Percentiles rank a stretch among this genome's conserved stretches.
phyloP scores from a whole-genome alignment of 1,139 yeast genomes.

The Hansenula lynferdii region DNA sequence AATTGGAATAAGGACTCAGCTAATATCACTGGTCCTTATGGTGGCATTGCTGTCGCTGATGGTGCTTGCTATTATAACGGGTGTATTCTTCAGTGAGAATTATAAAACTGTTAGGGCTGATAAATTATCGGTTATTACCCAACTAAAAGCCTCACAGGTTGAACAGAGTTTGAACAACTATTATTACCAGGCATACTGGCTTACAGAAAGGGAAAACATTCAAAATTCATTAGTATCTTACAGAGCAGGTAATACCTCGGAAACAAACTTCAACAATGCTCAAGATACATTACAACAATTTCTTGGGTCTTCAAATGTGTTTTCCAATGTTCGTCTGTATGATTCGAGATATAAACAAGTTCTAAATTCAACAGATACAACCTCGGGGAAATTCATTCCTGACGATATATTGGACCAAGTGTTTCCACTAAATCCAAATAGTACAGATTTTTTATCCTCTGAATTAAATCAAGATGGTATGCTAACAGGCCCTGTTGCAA shows the following conservation, averaged over 20 bases:
- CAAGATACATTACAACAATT: constrained; percentile 46
- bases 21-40: constrained; percentile 71
- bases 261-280: constrained; percentile 40
- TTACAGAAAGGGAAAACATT: constrained; percentile 58
- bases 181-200: constrained; percentile 66
- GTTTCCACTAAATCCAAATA: constrained; percentile 41
- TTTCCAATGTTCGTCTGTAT: constrained; percentile 66
- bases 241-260: constrained; percentile 66
- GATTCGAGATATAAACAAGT: constrained; percentile 42
- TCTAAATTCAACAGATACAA: constrained; percentile 29
- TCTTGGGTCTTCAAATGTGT: constrained; percentile 54
- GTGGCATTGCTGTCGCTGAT: constrained; percentile 74
- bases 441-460: constrained; percentile 38
- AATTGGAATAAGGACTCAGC: constrained; percentile 52
- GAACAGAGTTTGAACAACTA: constrained; percentile 59
- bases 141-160: constrained; percentile 75
- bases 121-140: constrained; percentile 71
- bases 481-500: constrained; percentile 55
- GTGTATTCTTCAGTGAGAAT: constrained; percentile 68
- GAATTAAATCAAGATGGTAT: constrained; percentile 37
- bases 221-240: constrained; percentile 56
- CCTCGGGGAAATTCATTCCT: constrained; percentile 34
- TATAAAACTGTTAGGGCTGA: constrained; percentile 63
- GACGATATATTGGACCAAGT: constrained; percentile 29
- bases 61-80: constrained; percentile 73